Evolutionary conservation across 495 filamentous ascomycete genomes (phyloP).

Genomic region (Filosporella fistucella): DNA sequence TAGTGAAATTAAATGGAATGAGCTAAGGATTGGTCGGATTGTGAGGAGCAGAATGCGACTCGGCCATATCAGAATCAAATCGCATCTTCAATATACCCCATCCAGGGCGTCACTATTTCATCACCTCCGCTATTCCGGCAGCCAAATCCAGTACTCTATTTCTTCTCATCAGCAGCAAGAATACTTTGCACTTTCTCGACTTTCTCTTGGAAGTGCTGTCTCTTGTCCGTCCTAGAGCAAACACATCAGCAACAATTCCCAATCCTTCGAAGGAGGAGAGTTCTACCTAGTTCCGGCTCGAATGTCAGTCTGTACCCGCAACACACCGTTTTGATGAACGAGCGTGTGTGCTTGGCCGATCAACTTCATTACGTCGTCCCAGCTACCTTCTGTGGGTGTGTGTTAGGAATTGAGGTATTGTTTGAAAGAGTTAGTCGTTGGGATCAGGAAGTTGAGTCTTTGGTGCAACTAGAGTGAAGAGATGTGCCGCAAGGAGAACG

Average conservation of each 20-base stretch:
- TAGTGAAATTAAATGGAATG: no score
- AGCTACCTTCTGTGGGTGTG: conserved; percentile 69
- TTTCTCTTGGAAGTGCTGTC: conserved; percentile 62
- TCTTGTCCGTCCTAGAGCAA: conserved; percentile 57
- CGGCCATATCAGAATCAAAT: no score
- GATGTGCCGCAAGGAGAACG: no score
- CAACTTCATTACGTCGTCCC: conserved; percentile 82
- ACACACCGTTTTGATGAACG: conserved; percentile 75
- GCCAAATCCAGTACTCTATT: not conserved
- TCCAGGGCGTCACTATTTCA: no score
- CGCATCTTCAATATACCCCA: no score
- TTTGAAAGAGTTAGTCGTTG: no score
- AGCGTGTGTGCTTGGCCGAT: conserved; percentile 88
- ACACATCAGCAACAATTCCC: conserved; percentile 1
- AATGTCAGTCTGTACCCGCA: conserved; percentile 86
- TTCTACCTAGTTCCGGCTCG: conserved; percentile 75
- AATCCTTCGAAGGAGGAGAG: conserved; percentile 5
- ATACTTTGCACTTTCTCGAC: conserved; percentile 58
- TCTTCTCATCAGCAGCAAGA: conserved; percentile 29
- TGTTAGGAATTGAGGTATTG: conserved; percentile 1
- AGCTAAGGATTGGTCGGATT: no score
- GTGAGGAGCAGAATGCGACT: no score
- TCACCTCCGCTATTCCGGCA: no score
- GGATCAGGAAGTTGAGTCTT: no score
- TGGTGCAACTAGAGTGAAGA: no score